Conservation (phyloP, 768 basidiomycete genomes). For the Pluteus cervinus region DNA sequence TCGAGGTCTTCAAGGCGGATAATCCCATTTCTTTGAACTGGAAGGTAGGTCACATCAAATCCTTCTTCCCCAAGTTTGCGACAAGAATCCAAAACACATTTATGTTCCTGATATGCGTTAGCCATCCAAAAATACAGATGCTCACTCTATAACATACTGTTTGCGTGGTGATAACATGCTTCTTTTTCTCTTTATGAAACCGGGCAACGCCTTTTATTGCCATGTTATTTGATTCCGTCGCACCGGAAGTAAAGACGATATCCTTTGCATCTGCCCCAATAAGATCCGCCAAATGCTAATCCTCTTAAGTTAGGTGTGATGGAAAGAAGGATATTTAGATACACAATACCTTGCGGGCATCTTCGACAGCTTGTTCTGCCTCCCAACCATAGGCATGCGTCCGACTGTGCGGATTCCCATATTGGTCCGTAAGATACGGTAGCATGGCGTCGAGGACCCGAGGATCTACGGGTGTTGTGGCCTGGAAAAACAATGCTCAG, state of each 20-base stretch:
- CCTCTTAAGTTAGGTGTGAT: slow-evolving; percentile 4
- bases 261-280: slow-evolving; percentile 96
- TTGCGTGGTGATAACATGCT: slow-evolving; percentile 90
- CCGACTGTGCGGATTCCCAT: slow-evolving; percentile 95
- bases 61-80: slow-evolving; percentile 94
- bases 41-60: slow-evolving; percentile 97
- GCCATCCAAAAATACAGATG: not conserved
- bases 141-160: slow-evolving; percentile 51
- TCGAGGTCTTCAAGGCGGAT: slow-evolving; percentile 76
- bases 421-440: slow-evolving; percentile 91
- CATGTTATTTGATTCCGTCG: slow-evolving; percentile 98
- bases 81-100: slow-evolving; percentile 98
- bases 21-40: slow-evolving; percentile 82
- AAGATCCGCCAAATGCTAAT: slow-evolving; percentile 83
- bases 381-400: slow-evolving; percentile 99
- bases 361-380: slow-evolving; percentile 91
- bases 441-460: slow-evolving; percentile 96
- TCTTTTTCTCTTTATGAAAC: slow-evolving; percentile 91
- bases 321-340: slow-evolving; percentile 2
- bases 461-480: slow-evolving; percentile 96
- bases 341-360: slow-evolving; percentile 68
- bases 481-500: slow-evolving; percentile 39
- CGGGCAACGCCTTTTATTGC: slow-evolving; percentile 93
- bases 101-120: slow-evolving; percentile 72
- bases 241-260: slow-evolving; percentile 95